Evolutionary conservation across 2,329 filamentous ascomycete genomes (phyloP), one percentile per base, ranked within the genome.

Genomic region (Cercospora sp.): DNA sequence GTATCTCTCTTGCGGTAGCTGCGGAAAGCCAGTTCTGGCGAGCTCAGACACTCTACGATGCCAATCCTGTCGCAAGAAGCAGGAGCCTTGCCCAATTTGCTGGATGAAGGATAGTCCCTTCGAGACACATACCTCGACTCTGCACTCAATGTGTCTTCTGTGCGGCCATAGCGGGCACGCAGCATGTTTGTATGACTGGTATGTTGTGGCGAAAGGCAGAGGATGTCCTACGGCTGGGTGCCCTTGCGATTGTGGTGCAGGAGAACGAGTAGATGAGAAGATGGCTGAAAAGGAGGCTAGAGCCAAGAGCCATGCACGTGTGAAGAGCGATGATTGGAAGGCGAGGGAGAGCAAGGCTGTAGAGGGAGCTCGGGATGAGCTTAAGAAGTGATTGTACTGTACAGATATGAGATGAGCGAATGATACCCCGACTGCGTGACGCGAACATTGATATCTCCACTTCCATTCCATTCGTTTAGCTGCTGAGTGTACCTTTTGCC

Each of bases 91-190:
- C 78, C 80, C 76, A 51, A 81, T 80, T 64, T 84, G 78, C 78
- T 83, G 75, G 82, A 71, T 77, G n/a, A 79, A 81, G 28, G 77
- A 78, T 36, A 79, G 81, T 45, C 82, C 81, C 77, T 70, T 68
- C 59, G 68, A 31, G 33, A 33, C 31, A 36, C 51, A 53, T 13
- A 59, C 20, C 20, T 75, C 42, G 58, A 70, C 45, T 60, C 84
- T 5, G 84, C 83, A 58, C 51, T 64, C 62, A 33, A 55, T 51
- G 80, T 90, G 88, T 75, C 81, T 87, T 72, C 80, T 84, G 12
- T 90, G 88, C 75, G 86, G 86, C 3, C 88, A 90, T 72, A 83
- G 85, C 45, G 87, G 84, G 2, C 88, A 90, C 73, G 78, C 83
- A 5, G 82, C 83, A 60, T 90, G 88, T 74, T 80, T 89, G 31